Evolutionary conservation across 257 asterid genomes (phyloP), one percentile per base, ranked within the genome.

Genomic region (Primulina eburnea): DNA sequence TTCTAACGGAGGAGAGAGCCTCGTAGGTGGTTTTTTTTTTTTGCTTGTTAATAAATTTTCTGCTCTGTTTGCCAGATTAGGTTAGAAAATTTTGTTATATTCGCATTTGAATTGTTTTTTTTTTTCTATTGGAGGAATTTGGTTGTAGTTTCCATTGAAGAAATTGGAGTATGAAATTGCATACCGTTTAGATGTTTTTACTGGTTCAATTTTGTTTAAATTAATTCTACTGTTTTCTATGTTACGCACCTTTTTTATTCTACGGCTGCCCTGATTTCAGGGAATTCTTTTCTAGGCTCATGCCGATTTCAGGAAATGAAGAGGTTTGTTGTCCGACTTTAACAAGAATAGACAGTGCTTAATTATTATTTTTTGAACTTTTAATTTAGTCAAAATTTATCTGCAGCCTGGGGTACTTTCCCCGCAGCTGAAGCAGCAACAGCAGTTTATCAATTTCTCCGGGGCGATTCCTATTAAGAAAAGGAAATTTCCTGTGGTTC

Each of bases 401-500:
- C 64, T 80, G 76, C 85, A 90, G 93, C 68, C 84, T 75, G 81
- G 83, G 72, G 74, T 80, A 33, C 60, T 79, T 62, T n/a, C 84
- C 69, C 79, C 83, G 73, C 76, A 62, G 70, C 72, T 67, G 75
- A 76, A 68, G 17, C 79, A 73, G 10, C 78, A 37, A 52, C 82
- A 70, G 73, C 86, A 16, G 74, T 77, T 90, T 79, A 71, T 81
- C 77, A 73, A 68, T 75, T 78, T 76, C 62, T 82, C 83, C 37
- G 73, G 82, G 68, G 82, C 86, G 77, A 86, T 92, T 76, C 98
- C 98, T 26, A 79, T 89, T 4, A 92, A 89, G 89, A 92, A 92
- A 76, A 87, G 98, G 77, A 85, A 87, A 72, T 80, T 86, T 78
- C 85, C 87, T 3, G 56, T 87, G 59, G 60, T 80, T 60, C 81